Percentiles rank a stretch among this genome's conserved stretches.
These are phyloP conservation scores for Steccherinum ochraceum DNA, from an alignment of 768 basidiomycete genomes.

Conservation along the genomic window DNA sequence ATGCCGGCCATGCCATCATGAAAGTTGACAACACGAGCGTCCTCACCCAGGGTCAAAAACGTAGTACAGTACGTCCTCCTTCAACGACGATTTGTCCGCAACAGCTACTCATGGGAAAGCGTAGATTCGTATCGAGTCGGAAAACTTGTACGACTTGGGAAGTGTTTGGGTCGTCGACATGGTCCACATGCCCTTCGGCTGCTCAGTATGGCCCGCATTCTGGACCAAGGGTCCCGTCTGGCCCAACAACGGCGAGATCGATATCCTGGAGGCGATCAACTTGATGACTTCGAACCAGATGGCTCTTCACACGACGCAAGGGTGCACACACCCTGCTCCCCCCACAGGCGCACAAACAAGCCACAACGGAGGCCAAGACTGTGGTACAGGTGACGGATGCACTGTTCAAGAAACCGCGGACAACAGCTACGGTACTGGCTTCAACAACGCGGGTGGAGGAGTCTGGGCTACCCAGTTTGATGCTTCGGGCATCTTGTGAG, in stretches of 20 bases:
- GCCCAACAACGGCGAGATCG: conserved; percentile 39
- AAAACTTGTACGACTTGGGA: conserved; percentile 36
- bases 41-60: conserved; percentile 41
- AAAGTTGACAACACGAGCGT: conserved; percentile 67
- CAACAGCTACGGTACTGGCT: conserved; percentile 35
- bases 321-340: conserved; percentile 28
- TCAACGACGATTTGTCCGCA: neutral
- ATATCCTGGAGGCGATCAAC: conserved; percentile 61
- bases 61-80: conserved; percentile 47
- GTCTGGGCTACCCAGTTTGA: conserved; percentile 71
- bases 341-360: conserved; percentile 31
- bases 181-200: conserved; percentile 50
- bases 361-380: conserved; percentile 22
- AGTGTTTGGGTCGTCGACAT: conserved; percentile 42
- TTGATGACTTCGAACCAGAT: conserved; percentile 43
- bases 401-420: conserved; percentile 27
- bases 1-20: conserved; percentile 58
- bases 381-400: conserved; percentile 30
- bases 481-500: conserved; percentile 43
- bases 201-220: conserved; percentile 44
- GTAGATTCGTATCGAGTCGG: conserved; percentile 40
- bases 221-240: conserved; percentile 30
- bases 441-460: conserved; percentile 48
- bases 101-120: neutral
- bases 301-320: conserved; percentile 44